These are phyloP conservation scores for Polymyxa betae DNA, from an alignment of 208 protist species.

Conservation along the genomic window DNA sequence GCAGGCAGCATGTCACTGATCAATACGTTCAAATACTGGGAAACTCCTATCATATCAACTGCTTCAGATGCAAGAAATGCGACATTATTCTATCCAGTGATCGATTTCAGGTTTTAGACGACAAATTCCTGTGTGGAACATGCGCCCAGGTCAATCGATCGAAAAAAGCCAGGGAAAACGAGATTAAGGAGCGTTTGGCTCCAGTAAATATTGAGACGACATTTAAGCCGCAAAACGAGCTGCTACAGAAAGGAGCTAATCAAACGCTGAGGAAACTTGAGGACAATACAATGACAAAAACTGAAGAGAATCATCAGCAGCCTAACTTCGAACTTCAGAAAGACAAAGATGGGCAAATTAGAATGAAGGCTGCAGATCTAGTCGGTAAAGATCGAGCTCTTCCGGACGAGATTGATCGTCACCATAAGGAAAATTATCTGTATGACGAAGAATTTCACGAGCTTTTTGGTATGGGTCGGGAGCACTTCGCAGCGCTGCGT, in stretches of 20 bases:
- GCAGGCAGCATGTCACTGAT: not conserved
- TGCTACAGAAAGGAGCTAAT: not conserved
- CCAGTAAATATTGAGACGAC: not conserved
- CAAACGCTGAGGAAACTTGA: no score
- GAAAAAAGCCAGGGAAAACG: not conserved
- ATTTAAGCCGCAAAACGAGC: not conserved
- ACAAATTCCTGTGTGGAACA: not conserved
- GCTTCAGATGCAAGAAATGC: conserved; percentile 7
- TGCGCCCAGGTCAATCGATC: not conserved
- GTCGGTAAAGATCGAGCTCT: not conserved
- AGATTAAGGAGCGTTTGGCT: not conserved
- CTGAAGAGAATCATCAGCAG: not conserved
- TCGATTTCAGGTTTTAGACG: not conserved
- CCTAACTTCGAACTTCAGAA: not conserved
- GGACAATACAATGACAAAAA: not conserved
- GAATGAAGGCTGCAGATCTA: conserved; percentile 13
- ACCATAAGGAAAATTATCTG: conserved; percentile 12
- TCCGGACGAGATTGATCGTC: not conserved
- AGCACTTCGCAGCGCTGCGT: not conserved
- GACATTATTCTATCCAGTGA: not conserved
- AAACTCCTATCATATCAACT: conserved; percentile 15
- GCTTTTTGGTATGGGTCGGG: not conserved
- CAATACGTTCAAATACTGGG: not conserved
- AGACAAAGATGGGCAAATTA: not conserved
- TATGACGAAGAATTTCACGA: conserved; percentile 19